Base-by-base conservation (phyloP, 495 filamentous ascomycete species). In the Thermothielavioides terrestris region DNA sequence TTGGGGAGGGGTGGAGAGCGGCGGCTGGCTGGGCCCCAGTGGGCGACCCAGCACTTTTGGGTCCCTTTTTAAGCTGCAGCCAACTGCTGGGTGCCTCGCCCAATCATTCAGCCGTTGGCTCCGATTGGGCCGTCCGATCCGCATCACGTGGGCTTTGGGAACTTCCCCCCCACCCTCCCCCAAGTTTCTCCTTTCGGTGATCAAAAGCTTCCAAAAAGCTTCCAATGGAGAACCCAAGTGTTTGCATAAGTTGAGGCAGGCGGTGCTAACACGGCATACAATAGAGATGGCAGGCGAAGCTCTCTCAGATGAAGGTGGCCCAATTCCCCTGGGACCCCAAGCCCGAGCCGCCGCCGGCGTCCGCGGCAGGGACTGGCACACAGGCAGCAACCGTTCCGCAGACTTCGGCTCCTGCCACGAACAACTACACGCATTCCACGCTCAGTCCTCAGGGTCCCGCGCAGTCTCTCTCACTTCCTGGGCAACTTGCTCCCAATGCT, bases 291-390 rank as follows among this genome's bases (percentile, higher is more conserved):
- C 91, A 96, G 68, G 74, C 78, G 49, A 94, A 89, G 69, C 79
- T 97, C 18, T 84, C 91, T 0, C 79, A 81, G 56, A 77, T 89
- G 40, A 77, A 83, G 39, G 79, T 95, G 53, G 94, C 90, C 44
- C 72, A 79, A 32, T 97, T 96, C 68, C 94, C 94, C 20, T 99
- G 94, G 94, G 94, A 97, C 60, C 92, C 92, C 54, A 77, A 75
- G 69, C 76, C 68, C 40, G 77, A 76, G 38, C 73, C 72, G 35
- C 61, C 35, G 2, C 17, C 35, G 17, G 35, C 17, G 17, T 18
- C 35, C 3, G 15, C 35, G 50, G 50, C 73, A 20, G 46, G 59
- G 17, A 20, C 47, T 18, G 57, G 65, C 10, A 31, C 28, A 30
- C 70, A 70, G 36, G 53, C 64, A 45, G 69, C 70, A n/a, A 59